Evolutionary conservation across 192 early-diverging fungal species (phyloP), one percentile per base, ranked within the genome.

Genomic region (Entomortierella lignicola): DNA sequence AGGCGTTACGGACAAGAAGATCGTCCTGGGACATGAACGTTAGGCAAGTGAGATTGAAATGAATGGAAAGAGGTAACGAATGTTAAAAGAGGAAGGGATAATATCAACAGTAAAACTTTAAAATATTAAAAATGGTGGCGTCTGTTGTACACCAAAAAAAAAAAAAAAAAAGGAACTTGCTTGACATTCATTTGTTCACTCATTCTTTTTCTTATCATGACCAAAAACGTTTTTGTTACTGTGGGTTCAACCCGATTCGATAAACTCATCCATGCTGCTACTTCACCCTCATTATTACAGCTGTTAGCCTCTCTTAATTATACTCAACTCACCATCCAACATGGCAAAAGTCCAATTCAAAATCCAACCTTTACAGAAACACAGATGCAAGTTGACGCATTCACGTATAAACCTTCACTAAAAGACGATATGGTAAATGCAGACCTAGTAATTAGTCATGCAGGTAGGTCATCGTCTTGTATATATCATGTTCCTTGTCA

Each of bases 201-300:
- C 50, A 52, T 27, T 54, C 52, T 25, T 27, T 29, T 54, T 26
- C 23, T 29, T 54, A 4, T 54, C 59, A 77, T 58, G 51, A 21
- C 54, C 3, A 29, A 41, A 37, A 39, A 39, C 10, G 85, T 91
- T 5, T 95, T 96, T 68, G 90, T 96, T 29, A 97, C 95, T 0
- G 95, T 98, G 15, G 97, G 97, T n/a, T 93, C 95, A 20, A 97
- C 95, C 2, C 90, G 91, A 0, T 98, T 98, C 66, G 93, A 96
- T 65, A 83, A 85, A 11, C 87, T 98, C 11, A 72, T 97, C 42
- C 37, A 66, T 12, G 72, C 80, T 1, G 81, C 88, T 2, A 72
- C 83, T 27, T 82, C 84, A 21, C 29, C 48, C 6, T 41, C 70
- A 18, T 87, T 94, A 39, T 71, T 94, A 41, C 69, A 70, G 4